phyloP scores from a whole-genome alignment of 352 stramenopile genomes.

The Globisporangium okanoganense region DNA sequence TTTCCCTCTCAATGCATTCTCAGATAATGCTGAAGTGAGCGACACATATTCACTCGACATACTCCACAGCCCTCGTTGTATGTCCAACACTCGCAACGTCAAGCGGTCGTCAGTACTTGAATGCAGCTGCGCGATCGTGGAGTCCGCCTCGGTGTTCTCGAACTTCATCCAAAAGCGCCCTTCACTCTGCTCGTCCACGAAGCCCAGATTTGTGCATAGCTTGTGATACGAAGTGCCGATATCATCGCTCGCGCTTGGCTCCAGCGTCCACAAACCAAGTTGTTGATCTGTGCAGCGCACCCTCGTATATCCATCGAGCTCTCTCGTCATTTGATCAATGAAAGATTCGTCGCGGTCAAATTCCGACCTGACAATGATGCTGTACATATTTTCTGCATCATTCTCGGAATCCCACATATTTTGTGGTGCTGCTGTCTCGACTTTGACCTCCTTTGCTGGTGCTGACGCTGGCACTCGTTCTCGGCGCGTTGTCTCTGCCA shows the following conservation, averaged over 20 bases:
- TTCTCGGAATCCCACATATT: not conserved
- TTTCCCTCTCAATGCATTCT: constrained; percentile 17
- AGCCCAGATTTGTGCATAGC: constrained; percentile 31
- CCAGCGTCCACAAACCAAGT: constrained; percentile 48
- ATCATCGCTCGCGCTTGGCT: constrained; percentile 19
- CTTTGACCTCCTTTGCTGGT: no score
- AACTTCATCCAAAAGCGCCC: constrained; percentile 45
- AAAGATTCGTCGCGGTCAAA: constrained; percentile 19
- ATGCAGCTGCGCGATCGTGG: constrained; percentile 2
- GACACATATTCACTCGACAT: constrained; percentile 8
- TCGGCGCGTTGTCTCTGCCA: no score
- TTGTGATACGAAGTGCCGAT: constrained; percentile 37
- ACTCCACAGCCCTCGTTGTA: constrained; percentile 15
- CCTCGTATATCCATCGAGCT: constrained; percentile 26
- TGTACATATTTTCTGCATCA: constrained; percentile 34
- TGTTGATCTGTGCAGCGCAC: constrained; percentile 32
- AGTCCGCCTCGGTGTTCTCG: constrained; percentile 38
- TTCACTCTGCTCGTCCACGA: constrained; percentile 22
- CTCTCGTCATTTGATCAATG: constrained; percentile 17
- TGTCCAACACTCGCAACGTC: not conserved
- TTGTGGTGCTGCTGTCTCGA: not conserved
- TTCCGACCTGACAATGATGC: constrained; percentile 31
- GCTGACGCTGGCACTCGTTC: no score
- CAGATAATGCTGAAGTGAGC: not conserved
- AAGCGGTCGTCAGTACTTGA: constrained; percentile 1